Evolutionary conservation across 352 stramenopile genomes (phyloP), one percentile per base, ranked within the genome.

Genomic region (Globisporangium echinulatum): DNA sequence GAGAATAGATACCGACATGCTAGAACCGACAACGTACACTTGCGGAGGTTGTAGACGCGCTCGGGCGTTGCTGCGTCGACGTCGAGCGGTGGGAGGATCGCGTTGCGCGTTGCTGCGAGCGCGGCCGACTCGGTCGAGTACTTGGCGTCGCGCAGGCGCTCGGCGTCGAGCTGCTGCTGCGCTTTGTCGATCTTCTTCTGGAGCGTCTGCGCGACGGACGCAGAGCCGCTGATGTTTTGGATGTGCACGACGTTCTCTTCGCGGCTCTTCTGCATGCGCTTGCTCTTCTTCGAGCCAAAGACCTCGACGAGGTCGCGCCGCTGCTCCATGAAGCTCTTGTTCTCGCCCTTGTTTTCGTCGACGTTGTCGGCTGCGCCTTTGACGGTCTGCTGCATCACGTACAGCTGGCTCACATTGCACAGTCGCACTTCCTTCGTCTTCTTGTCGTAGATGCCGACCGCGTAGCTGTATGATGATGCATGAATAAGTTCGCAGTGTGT

Each of bases 201-300:
- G 52, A 94, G 71, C 38, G 82, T 86, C 61, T 90, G 62, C 5
- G 80, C 69, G 15, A 94, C 72, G 0, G 84, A 88, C 3, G 72
- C 62, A 4, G 80, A 82, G 40, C 84, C 81, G 47, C 75, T 88
- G 61, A 94, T 85, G 67, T 94, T 77, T 36, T 87, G 69, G 15
- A 90, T 64, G 56, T 90, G 66, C 38, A 94, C 77, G n/a, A 89
- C 71, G 64, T 92, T 94, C 64, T 92, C 84, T 65, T 92, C 81
- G 57, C 81, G 79, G 46, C 68, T 88, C 58, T 87, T 88, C 61
- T 90, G 80, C 70, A 94, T 88, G 54, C 82, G 78, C 62, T 90
- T 89, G 69, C 79, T 89, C 66, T 90, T 90, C 66, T 94, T 94
- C 67, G 69, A 84, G 38, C 84, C 84, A 44, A 94, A 94, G 11